Base-by-base conservation (phyloP, 2,329 filamentous ascomycete genomes). In the Cercospora berteroae region DNA sequence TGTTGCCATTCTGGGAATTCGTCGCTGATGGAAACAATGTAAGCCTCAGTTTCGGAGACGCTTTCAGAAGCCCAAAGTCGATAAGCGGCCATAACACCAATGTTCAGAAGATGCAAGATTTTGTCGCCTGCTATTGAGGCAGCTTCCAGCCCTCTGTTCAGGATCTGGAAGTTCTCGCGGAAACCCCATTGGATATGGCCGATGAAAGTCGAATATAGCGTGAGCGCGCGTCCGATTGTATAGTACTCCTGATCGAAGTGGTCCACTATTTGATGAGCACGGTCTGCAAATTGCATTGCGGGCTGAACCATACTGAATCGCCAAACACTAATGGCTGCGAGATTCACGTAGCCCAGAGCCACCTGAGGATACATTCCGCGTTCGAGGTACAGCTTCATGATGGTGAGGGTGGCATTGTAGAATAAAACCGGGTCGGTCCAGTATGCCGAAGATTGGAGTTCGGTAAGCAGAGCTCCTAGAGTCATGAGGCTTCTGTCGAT, bases 391-490 rank as follows among this genome's bases (percentile, higher is more conserved):
- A 89, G 82, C 63, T 88, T 82, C 64, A 93, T 80, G 81, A 93
- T 87, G 68, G 88, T 83, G 13, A 94, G 80, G 0, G 87, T 83
- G 27, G 90, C 83, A 71, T 91, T 87, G 75, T 92, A 94, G 75
- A 91, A 93, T n/a, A 88, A 83, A 9, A 93, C 78, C 20, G 83
- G 83, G 72, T 93, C 87, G 48, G 85, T 88, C 91, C 91, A 89
- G 83, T 12, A 91, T 86, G 78, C 94, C 90, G 65, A 71, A 13
- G 65, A 74, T 59, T 63, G 67, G 0, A 71, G 42, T 48, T 73
- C 71, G 0, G 88, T 85, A 16, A 93, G 81, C 3, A 94, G 87
- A 6, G 90, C 88, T 3, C 89, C 91, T 1, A 92, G 81, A 0
- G 88, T 89, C 33, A 85, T 82, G 60, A 91, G 77, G 27, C 84